Evolutionary conservation across 1,284 basidiomycete species (phyloP).

Genomic region (Violaceomyces palustris): DNA sequence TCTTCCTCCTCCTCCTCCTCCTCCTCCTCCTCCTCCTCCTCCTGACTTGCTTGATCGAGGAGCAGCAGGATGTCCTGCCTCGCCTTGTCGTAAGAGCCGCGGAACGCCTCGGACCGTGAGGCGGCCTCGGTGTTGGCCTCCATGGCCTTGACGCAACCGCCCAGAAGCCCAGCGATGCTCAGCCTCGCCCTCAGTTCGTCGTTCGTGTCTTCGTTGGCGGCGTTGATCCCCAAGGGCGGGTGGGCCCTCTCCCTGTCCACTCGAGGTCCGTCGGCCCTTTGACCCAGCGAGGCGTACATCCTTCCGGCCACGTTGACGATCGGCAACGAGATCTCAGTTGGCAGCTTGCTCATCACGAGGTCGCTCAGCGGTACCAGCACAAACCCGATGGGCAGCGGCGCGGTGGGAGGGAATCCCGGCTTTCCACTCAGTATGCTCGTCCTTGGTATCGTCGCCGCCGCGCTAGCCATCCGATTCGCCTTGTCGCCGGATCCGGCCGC

Average conservation of each 20-base stretch:
- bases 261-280: slow-evolving; percentile 23
- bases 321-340: slow-evolving; percentile 13
- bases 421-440: slow-evolving; percentile 13
- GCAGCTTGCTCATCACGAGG: slow-evolving; percentile 7
- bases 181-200: slow-evolving; percentile 16
- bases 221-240: slow-evolving; percentile 7
- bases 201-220: slow-evolving; percentile 23
- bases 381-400: slow-evolving; percentile 19
- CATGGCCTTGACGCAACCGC: slow-evolving; percentile 30
- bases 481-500: too few species aligned
- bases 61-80: slow-evolving; percentile 1
- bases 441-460: slow-evolving; percentile 15
- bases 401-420: slow-evolving; percentile 21
- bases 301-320: slow-evolving; percentile 16
- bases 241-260: slow-evolving; percentile 19
- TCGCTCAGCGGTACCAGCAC: slow-evolving; percentile 24
- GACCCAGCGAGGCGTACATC: slow-evolving; percentile 21
- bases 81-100: slow-evolving; percentile 4
- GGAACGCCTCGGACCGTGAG: slow-evolving; percentile 11
- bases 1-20: neutral
- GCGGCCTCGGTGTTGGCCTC: slow-evolving; percentile 4
- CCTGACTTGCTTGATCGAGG: slow-evolving; percentile 4
- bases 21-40: neutral
- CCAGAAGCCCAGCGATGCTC: slow-evolving; percentile 17
- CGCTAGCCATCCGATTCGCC: too few species aligned